phyloP scores from a whole-genome alignment of 1,284 basidiomycete species.

The Heterobasidion irregulare region DNA sequence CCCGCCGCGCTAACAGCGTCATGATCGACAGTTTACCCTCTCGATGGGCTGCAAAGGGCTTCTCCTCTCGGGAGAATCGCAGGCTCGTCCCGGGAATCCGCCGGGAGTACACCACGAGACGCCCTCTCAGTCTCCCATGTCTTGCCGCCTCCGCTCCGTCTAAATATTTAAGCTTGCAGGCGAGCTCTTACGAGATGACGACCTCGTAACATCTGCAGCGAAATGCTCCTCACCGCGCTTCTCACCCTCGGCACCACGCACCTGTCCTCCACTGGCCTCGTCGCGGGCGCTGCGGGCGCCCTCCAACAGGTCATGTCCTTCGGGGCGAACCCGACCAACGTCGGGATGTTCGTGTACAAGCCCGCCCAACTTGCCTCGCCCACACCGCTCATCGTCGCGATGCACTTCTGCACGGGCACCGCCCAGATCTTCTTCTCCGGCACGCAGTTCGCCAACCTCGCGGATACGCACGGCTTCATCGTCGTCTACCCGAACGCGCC shows the following conservation, averaged over 20 bases:
- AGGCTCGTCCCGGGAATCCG: too few relatives aligned
- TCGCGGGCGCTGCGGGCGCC: not conserved
- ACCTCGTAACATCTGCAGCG: too few relatives aligned
- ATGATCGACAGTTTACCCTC: too few relatives aligned
- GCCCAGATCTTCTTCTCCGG: slow-evolving; percentile 43
- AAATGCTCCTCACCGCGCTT: too few relatives aligned
- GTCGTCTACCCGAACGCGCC: slow-evolving; percentile 40
- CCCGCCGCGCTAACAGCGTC: too few relatives aligned
- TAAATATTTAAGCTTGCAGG: too few relatives aligned
- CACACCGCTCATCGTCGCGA: slow-evolving; percentile 41
- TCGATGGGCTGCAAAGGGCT: too few relatives aligned
- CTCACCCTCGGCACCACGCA: not conserved
- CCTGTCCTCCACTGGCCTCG: not conserved
- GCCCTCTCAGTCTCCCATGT: too few relatives aligned
- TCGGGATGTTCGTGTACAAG: slow-evolving; percentile 39
- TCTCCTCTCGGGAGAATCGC: too few relatives aligned
- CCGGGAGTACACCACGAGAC: slow-evolving; percentile 19
- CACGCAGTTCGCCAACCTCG: slow-evolving; percentile 37
- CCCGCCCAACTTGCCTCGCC: slow-evolving; percentile 31
- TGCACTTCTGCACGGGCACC: slow-evolving; percentile 42
- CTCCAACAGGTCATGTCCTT: slow-evolving; percentile 22
- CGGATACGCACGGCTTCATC: slow-evolving; percentile 38
- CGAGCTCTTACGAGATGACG: too few relatives aligned
- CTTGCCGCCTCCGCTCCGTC: too few relatives aligned
- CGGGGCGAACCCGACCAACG: slow-evolving; percentile 42